Conservation (phyloP, 352 stramenopile species). For the Phytophthora meadii region DNA sequence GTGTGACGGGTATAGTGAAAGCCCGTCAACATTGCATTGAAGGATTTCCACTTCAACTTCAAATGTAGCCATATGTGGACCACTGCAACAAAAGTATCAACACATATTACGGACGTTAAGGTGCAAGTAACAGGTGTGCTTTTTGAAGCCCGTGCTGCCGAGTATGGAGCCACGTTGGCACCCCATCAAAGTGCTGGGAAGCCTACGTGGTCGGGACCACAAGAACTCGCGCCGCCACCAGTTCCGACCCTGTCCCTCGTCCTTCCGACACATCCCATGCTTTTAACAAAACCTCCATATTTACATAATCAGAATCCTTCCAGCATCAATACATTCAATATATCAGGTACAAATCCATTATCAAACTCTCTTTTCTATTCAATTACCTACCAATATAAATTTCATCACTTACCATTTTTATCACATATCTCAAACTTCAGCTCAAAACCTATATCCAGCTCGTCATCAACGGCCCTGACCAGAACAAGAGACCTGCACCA, state of each 20-base stretch:
- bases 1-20: too few relatives aligned
- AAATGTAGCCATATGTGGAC: slow-evolving; percentile 8
- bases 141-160: background rate
- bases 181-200: background rate
- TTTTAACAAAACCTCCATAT: background rate
- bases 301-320: background rate
- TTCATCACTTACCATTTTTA: background rate
- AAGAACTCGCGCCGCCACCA: slow-evolving; percentile 11
- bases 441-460: slow-evolving; percentile 5
- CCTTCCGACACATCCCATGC: slow-evolving; percentile 5
- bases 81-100: background rate
- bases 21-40: too few relatives aligned
- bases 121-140: too few relatives aligned
- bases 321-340: background rate
- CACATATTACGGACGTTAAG: too few relatives aligned
- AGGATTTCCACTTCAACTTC: background rate
- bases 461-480: background rate
- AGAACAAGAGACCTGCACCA: slow-evolving; percentile 2
- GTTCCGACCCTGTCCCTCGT: slow-evolving; percentile 8
- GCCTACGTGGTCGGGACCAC: background rate
- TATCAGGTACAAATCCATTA: background rate
- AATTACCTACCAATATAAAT: background rate
- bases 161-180: background rate
- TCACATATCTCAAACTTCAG: background rate
- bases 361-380: background rate